phyloP scores from a whole-genome alignment of 2,329 filamentous ascomycete species.

The Cadophora gregata region DNA sequence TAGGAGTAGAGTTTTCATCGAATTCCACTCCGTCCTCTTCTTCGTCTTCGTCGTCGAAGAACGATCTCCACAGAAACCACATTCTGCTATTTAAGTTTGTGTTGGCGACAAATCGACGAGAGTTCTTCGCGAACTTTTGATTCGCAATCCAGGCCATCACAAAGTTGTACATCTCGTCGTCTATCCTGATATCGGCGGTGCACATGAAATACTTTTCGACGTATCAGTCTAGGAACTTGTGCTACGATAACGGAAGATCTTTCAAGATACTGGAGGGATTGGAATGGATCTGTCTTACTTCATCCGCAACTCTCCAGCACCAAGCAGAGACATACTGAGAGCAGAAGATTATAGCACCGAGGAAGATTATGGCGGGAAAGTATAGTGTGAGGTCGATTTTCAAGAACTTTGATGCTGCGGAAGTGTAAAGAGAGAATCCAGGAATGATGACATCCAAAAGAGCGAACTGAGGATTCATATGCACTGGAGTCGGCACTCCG shows the following conservation, averaged over 20 bases:
- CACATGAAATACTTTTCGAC: slow-evolving; percentile 61
- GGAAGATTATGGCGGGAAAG: slow-evolving; percentile 60
- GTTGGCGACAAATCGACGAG: slow-evolving; percentile 69
- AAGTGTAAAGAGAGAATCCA: slow-evolving; percentile 64
- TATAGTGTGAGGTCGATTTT: slow-evolving; percentile 68
- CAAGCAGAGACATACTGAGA: slow-evolving; percentile 60
- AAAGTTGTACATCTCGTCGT: slow-evolving; percentile 77
- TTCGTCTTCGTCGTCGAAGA: slow-evolving; percentile 53
- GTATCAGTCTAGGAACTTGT: not conserved
- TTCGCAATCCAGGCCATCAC: slow-evolving; percentile 72
- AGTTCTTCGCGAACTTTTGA: slow-evolving; percentile 64
- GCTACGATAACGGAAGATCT: not conserved
- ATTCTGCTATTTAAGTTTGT: slow-evolving; percentile 62
- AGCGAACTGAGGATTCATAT: slow-evolving; percentile 44
- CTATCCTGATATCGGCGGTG: slow-evolving; percentile 67
- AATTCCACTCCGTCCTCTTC: slow-evolving; percentile 46
- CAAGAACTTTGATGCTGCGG: slow-evolving; percentile 59
- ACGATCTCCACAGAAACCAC: slow-evolving; percentile 53
- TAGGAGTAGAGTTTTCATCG: slow-evolving; percentile 37
- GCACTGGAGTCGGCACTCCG: slow-evolving; percentile 15
- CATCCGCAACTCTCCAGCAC: slow-evolving; percentile 54
- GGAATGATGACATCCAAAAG: slow-evolving; percentile 68
- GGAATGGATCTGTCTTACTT: slow-evolving; percentile 18
- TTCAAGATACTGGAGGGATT: not conserved
- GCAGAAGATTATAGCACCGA: slow-evolving; percentile 55